Percentiles rank a stretch among this genome's conserved stretches.
Conservation (phyloP, 345 rosid species). For the Adansonia digitata region DNA sequence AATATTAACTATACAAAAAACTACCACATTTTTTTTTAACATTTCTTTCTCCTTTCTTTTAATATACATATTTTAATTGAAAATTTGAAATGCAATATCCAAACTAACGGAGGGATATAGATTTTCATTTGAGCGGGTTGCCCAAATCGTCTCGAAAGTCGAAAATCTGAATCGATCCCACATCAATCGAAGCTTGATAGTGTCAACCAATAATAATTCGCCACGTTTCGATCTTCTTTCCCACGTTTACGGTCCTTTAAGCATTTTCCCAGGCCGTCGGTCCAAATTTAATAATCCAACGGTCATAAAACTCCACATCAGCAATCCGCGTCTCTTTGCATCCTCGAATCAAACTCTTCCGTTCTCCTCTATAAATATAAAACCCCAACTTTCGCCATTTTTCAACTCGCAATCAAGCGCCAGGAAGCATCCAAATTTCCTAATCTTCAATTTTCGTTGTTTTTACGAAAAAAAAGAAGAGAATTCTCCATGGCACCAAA, state of each 20-base stretch:
- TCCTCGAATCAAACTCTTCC: neutral
- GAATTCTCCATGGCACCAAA: conserved; percentile 20
- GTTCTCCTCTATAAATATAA: neutral
- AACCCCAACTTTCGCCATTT: neutral
- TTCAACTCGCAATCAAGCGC: neutral
- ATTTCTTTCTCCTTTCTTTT: too few species aligned
- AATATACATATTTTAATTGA: too few species aligned
- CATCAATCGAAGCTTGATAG: neutral
- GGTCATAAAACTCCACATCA: neutral
- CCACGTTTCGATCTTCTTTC: neutral
- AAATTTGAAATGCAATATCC: neutral
- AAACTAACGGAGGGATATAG: neutral
- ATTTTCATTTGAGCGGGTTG: neutral
- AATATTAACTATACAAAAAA: too few species aligned
- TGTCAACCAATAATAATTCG: neutral
- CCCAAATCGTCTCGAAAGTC: neutral
- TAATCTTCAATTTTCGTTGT: neutral
- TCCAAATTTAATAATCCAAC: neutral
- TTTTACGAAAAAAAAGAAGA: neutral
- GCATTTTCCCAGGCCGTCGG: neutral
- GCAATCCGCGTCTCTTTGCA: neutral
- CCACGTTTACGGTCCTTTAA: neutral
- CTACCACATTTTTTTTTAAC: too few species aligned
- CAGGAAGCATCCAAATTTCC: too few species aligned
- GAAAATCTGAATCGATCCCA: neutral